Evolutionary conservation across 176 grass and related monocot genomes (phyloP).

Genomic region (Carex parvula): DNA sequence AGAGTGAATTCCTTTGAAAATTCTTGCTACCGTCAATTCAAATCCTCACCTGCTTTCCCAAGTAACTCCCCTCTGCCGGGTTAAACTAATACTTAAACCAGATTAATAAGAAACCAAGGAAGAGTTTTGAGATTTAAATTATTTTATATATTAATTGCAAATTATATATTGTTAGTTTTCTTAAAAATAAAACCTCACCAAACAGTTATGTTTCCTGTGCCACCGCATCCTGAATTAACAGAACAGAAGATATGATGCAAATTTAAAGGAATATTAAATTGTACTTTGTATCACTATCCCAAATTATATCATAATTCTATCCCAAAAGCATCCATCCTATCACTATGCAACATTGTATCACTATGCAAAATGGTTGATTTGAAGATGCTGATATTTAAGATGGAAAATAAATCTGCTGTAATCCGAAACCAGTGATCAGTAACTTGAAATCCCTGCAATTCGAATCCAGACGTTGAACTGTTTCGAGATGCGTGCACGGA

Average conservation of each 20-base stretch:
- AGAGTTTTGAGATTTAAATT: neutral
- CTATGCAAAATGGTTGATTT: no score
- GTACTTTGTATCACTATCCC: no score
- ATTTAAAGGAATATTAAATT: neutral
- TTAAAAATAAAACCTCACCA: neutral
- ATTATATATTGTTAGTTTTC: neutral
- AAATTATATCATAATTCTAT: no score
- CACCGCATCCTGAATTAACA: constrained; percentile 56
- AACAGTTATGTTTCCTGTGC: constrained; percentile 65
- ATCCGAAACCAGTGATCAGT: no score
- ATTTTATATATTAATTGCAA: constrained; percentile 1
- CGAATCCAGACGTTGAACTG: no score
- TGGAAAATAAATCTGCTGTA: no score
- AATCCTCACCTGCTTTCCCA: neutral
- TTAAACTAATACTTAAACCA: neutral
- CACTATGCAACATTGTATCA: no score
- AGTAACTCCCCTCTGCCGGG: neutral
- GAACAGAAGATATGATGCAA: neutral
- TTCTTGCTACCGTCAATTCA: neutral
- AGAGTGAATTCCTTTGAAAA: neutral
- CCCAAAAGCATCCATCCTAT: no score
- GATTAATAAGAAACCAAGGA: neutral
- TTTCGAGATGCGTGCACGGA: no score
- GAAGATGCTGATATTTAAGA: no score
- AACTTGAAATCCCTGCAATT: no score